Evolutionary conservation across 805 yeast genomes (phyloP).

Genomic region (Metschnikowia lunata): DNA sequence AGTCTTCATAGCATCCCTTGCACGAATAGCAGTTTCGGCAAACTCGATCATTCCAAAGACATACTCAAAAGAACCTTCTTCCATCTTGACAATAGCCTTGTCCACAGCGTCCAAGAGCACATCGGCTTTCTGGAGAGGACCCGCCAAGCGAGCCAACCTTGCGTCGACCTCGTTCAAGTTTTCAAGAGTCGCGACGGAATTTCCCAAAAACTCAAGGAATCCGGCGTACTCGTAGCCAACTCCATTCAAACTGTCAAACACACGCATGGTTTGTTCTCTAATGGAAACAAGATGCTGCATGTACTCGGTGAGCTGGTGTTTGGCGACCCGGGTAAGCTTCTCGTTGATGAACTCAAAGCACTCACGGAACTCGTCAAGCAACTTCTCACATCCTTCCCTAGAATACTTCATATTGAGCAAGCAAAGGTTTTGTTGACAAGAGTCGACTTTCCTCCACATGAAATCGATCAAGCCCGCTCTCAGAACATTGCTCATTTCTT

Average conservation of each 20-base stretch:
- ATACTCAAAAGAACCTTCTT: neutral
- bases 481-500: neutral
- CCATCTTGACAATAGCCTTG: neutral
- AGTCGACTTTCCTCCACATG: neutral
- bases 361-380: neutral
- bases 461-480: neutral
- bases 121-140: neutral
- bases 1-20: neutral
- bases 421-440: neutral
- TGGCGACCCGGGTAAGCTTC: neutral
- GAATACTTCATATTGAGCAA: neutral
- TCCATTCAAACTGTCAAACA: neutral
- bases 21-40: neutral
- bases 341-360: neutral
- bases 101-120: neutral
- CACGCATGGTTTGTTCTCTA: neutral
- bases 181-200: neutral
- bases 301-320: neutral
- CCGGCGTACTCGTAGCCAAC: conserved; percentile 1
- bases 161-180: neutral
- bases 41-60: neutral
- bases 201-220: neutral
- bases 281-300: neutral
- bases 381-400: neutral
- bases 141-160: neutral